A percentile compares a stretch with the other conserved stretches of the same genome.
Conservation (phyloP, 2,329 filamentous ascomycete genomes). For the Alternaria infectoria region DNA sequence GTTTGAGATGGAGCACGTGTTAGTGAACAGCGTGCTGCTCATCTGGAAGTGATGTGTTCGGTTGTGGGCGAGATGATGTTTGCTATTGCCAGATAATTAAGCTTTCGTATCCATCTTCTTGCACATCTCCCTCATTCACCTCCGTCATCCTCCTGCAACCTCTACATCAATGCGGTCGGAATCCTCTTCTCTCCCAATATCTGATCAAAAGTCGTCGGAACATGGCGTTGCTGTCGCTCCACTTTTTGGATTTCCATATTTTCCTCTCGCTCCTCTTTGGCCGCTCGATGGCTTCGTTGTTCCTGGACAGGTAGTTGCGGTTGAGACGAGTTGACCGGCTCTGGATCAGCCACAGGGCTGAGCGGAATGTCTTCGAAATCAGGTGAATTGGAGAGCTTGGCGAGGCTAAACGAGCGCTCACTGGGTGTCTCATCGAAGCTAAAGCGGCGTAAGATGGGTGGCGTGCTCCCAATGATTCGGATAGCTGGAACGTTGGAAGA, state of each 20-base stretch:
- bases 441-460: not conserved
- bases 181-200: not conserved
- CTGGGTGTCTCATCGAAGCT: not conserved
- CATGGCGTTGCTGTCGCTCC: not conserved
- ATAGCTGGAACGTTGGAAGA: not conserved
- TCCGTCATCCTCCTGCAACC: too few relatives aligned
- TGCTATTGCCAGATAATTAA: too few relatives aligned
- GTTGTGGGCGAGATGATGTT: not conserved
- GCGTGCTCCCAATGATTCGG: too few relatives aligned
- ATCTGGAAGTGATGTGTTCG: not conserved
- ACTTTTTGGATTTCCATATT: not conserved
- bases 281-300: not conserved
- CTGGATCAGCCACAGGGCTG: not conserved
- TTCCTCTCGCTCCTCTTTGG: not conserved
- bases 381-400: not conserved
- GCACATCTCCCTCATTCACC: not conserved
- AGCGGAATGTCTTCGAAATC: not conserved
- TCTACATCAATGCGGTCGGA: not conserved
- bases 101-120: not conserved
- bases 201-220: constrained; percentile 3
- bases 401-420: not conserved
- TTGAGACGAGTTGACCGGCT: not conserved
- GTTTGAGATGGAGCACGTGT: not conserved
- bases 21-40: not conserved
- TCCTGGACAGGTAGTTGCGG: not conserved